Percentiles rank a stretch among this genome's conserved stretches.
These are phyloP conservation scores for Sarcomyxa edulis DNA, from an alignment of 768 basidiomycete species.

Conservation along the genomic window DNA sequence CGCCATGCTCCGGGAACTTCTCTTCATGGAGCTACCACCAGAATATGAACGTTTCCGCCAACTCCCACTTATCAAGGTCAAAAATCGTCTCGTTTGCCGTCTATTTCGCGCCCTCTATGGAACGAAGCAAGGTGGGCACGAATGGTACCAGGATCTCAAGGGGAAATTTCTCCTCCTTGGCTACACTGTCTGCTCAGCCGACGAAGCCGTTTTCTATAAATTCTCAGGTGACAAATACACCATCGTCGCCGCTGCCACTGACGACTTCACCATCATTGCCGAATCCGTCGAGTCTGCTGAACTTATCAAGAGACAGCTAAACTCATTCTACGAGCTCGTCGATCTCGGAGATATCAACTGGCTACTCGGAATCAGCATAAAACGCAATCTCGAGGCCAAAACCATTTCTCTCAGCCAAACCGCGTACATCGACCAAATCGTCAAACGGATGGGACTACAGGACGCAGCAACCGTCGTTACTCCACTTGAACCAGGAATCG, in stretches of 20 bases:
- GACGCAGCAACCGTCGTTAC: conserved; percentile 18
- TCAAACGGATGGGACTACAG: conserved; percentile 17
- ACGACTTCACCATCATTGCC: conserved; percentile 24
- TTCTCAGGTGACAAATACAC: conserved; percentile 9
- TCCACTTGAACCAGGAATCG: too few relatives aligned
- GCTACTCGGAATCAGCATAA: conserved; percentile 14
- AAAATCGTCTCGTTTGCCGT: conserved; percentile 11
- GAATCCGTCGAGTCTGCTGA: conserved; percentile 10
- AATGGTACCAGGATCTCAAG: conserved; percentile 18
- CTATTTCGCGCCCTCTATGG: conserved; percentile 23
- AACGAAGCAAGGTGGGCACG: conserved; percentile 19
- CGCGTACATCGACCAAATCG: conserved; percentile 23
- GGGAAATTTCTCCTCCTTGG: conserved; percentile 8
- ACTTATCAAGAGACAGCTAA: conserved; percentile 16
- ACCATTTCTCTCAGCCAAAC: conserved; percentile 23
- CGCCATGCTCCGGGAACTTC: conserved; percentile 25
- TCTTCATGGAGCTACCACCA: conserved; percentile 38
- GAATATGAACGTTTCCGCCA: too few relatives aligned
- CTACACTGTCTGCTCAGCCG: conserved; percentile 13
- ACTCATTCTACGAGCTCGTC: conserved; percentile 15
- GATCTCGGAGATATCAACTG: conserved; percentile 13
- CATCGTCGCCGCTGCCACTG: conserved; percentile 21
- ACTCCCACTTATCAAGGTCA: conserved; percentile 9
- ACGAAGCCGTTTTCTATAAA: conserved; percentile 20
- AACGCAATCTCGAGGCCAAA: conserved; percentile 6